These are phyloP conservation scores for Closterium sp. DNA, from an alignment of 139 green algal genomes.

Conservation along the genomic window DNA sequence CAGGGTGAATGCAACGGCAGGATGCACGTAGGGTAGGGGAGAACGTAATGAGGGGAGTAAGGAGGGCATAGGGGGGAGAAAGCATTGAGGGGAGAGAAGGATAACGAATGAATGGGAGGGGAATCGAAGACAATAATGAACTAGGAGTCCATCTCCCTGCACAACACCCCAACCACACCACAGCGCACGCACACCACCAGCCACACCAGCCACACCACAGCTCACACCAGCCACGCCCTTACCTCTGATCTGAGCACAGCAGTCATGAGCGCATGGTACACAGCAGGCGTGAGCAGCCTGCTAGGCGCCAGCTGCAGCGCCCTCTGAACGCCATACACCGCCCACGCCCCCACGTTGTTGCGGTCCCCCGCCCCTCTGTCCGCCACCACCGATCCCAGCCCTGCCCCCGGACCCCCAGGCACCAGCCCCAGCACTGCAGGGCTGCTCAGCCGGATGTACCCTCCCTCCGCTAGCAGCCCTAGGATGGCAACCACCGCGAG, in stretches of 20 bases:
- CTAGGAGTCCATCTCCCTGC: too few relatives aligned
- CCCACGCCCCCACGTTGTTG: conserved; percentile 21
- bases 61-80: not conserved
- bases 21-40: not conserved
- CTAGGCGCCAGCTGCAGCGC: conserved; percentile 15
- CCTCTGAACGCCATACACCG: conserved; percentile 36
- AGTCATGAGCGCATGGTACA: conserved; percentile 22
- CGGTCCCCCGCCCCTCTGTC: not conserved
- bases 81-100: not conserved
- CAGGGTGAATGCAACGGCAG: not conserved
- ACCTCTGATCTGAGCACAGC: not conserved
- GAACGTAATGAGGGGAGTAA: not conserved
- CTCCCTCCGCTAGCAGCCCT: conserved; percentile 24
- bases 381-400: not conserved
- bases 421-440: not conserved
- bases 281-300: conserved; percentile 26
- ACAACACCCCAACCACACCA: not conserved
- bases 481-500: conserved; percentile 30
- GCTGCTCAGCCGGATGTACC: conserved; percentile 20
- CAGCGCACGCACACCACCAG: too few relatives aligned
- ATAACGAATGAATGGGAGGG: not conserved
- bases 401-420: not conserved
- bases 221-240: not conserved
- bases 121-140: not conserved
- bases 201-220: not conserved